These are phyloP conservation scores for Pseudogymnoascus sp. DNA, from an alignment of 2,329 filamentous ascomycete genomes.

Conservation along the genomic window DNA sequence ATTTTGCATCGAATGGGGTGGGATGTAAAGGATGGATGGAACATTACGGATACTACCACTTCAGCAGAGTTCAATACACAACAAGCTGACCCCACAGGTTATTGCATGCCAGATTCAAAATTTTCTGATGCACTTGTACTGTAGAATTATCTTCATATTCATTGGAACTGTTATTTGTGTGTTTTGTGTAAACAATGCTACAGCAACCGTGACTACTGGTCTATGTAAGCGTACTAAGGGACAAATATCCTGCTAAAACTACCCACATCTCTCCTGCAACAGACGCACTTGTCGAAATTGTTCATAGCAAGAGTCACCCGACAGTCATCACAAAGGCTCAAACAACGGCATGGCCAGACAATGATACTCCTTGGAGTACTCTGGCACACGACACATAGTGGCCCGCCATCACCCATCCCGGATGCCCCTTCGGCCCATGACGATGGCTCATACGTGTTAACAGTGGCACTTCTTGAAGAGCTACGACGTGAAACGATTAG, in stretches of 20 bases:
- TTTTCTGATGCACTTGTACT: not conserved
- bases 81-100: not conserved
- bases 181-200: not conserved
- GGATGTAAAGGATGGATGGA: conserved; percentile 54
- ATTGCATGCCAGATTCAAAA: not conserved
- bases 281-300: conserved; percentile 94
- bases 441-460: conserved; percentile 19
- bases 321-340: conserved; percentile 92
- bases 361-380: conserved; percentile 77
- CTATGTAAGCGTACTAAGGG: conserved; percentile 35
- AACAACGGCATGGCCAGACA: conserved; percentile 91
- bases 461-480: conserved; percentile 12
- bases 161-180: not conserved
- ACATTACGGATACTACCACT: not conserved
- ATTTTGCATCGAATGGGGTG: conserved; percentile 90
- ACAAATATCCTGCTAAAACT: conserved; percentile 91
- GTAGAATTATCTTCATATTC: not conserved
- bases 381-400: conserved; percentile 91
- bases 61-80: not conserved
- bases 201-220: not conserved
- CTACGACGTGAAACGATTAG: conserved; percentile 38
- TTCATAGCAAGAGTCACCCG: conserved; percentile 90
- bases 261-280: conserved; percentile 77
- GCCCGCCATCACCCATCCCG: conserved; percentile 64
- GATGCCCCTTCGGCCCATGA: conserved; percentile 64